Base-by-base conservation (phyloP, 495 filamentous ascomycete genomes). In the Aspergillus haitiensis region DNA sequence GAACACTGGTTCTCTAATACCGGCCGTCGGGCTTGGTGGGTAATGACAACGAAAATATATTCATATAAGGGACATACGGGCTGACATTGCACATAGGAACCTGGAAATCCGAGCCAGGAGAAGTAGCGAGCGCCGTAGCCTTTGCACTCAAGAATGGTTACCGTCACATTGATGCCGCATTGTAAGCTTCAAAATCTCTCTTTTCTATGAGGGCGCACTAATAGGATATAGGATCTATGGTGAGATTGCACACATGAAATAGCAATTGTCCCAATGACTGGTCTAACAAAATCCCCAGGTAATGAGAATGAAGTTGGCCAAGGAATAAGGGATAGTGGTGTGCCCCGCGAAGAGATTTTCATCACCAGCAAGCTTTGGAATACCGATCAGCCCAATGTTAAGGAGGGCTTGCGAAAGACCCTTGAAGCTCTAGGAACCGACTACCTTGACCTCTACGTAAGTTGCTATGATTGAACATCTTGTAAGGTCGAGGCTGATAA, bases 231-330 rank as follows among this genome's bases (percentile, higher is more conserved):
- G 44, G n/a, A 47, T 47, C 16, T 47, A 47, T 18, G 44, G 44
- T 47, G n/a, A 16, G 44, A 6, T 21, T 15, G 10, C 13, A 47
- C n/a, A 6, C 7, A 27, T 8, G 15, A 9, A 15, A 7, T 5
- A 47, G 6, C 6, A 7, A 9, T 0, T 8, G 37, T 2, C 37
- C 37, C 1, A 40, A 40, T 21, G 42, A n/a, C 6, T 5, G 15
- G n/a, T 47, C 44, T 47, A 47, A 47, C 27, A 16, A 16, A 9
- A 47, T 47, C 1, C 0, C n/a, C 16, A 52, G 84, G 83, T 67
- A 92, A 89, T 55, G 89, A 92, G 66, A 57, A 70, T 13, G 87
- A 91, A 62, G 76, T 90, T 35, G 89, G 89, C 50, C 64, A 75
- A 10, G 89, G 82, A 27, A 89, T 92, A 71, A 80, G 84, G 62